A percentile compares a stretch with the other conserved stretches of the same genome.
phyloP scores from a whole-genome alignment of 2,329 filamentous ascomycete species.

The Colletotrichum ledebouriae region DNA sequence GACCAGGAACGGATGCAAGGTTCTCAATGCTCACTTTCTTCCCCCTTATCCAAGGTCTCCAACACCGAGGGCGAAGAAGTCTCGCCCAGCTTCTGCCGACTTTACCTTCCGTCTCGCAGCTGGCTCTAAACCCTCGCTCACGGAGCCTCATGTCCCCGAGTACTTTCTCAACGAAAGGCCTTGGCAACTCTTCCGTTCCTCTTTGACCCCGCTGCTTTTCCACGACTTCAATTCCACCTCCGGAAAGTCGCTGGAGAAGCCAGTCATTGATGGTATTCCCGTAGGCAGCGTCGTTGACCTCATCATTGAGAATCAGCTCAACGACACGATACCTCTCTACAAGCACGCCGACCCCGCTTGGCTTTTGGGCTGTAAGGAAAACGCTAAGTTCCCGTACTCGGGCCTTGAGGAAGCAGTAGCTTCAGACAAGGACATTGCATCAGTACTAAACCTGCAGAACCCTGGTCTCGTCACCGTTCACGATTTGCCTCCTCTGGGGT shows the following conservation, averaged over 20 bases:
- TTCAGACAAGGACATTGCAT: not conserved
- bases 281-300: conserved; percentile 42
- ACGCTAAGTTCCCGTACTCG: conserved; percentile 23
- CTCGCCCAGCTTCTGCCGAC: conserved; percentile 37
- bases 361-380: conserved; percentile 39
- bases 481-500: conserved; percentile 34
- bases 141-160: conserved; percentile 12
- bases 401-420: conserved; percentile 28
- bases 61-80: conserved; percentile 31
- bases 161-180: conserved; percentile 41
- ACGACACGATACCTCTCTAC: conserved; percentile 42
- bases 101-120: conserved; percentile 28
- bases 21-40: conserved; percentile 25
- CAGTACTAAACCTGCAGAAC: conserved; percentile 5
- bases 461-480: conserved; percentile 25
- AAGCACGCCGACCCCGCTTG: conserved; percentile 45
- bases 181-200: conserved; percentile 37
- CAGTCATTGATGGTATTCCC: conserved; percentile 20
- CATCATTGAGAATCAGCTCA: conserved; percentile 33
- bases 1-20: conserved; percentile 33
- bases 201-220: conserved; percentile 44
- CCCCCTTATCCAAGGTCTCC: conserved; percentile 38
- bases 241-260: conserved; percentile 7
- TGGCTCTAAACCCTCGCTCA: conserved; percentile 26
- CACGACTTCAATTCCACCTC: not conserved